A percentile compares a stretch with the other conserved stretches of the same genome.
phyloP scores from a whole-genome alignment of 2,329 filamentous ascomycete genomes.

The Fonsecaea pedrosoi region DNA sequence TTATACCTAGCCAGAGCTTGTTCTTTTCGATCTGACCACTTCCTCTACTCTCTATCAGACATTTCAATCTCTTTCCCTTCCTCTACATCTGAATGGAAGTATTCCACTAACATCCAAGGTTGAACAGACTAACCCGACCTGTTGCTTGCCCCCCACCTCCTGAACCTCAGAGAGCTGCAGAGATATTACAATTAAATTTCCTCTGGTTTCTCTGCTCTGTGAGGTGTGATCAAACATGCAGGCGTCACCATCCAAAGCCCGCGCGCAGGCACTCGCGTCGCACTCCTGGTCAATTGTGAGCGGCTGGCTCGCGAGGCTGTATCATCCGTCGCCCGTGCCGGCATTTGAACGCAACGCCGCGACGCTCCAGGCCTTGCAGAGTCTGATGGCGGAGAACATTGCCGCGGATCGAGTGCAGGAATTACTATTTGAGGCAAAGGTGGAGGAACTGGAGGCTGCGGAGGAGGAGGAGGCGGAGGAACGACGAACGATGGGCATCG shows the following conservation, averaged over 20 bases:
- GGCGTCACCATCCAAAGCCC: conserved; percentile 68
- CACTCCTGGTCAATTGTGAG: conserved; percentile 93
- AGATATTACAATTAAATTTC: no score
- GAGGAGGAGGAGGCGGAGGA: background rate
- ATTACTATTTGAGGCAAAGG: conserved; percentile 50
- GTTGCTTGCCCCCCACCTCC: background rate
- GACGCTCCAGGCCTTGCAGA: conserved; percentile 55
- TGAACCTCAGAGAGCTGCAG: background rate
- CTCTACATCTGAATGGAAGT: no score
- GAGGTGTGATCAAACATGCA: conserved; percentile 46
- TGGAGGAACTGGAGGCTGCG: conserved; percentile 16
- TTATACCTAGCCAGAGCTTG: no score
- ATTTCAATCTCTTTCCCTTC: no score
- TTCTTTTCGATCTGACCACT: no score
- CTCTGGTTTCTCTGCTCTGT: no score
- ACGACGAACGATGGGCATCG: background rate
- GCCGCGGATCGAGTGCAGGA: conserved; percentile 43
- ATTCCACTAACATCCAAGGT: no score
- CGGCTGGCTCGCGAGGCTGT: conserved; percentile 77
- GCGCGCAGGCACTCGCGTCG: conserved; percentile 78
- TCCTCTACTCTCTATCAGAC: no score
- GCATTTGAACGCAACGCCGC: conserved; percentile 85
- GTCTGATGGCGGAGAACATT: conserved; percentile 37
- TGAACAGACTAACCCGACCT: no score
- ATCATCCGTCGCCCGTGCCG: conserved; percentile 68